phyloP scores from a whole-genome alignment of 163 green algal species.

The Dunaliella salina region DNA sequence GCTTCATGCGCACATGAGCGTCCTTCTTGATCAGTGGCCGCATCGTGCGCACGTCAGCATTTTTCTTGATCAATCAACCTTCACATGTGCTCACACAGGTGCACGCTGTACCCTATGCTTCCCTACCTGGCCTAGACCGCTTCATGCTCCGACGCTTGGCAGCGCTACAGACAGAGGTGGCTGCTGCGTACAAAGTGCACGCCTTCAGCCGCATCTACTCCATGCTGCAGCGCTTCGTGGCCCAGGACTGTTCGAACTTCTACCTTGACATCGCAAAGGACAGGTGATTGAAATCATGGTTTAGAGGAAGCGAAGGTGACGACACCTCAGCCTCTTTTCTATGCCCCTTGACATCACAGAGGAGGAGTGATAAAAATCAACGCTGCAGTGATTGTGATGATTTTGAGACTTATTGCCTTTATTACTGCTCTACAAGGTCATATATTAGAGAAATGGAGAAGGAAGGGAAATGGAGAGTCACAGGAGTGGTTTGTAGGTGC shows the following conservation, averaged over 20 bases:
- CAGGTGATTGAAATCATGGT: constrained; percentile 12
- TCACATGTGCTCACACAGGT: neutral
- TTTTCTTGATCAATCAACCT: too few relatives aligned
- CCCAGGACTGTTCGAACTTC: constrained; percentile 82
- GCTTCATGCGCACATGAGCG: too few relatives aligned
- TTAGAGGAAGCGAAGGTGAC: neutral
- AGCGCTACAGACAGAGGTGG: constrained; percentile 55
- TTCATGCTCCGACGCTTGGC: constrained; percentile 77
- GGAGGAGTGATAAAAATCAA: too few relatives aligned
- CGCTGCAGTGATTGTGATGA: too few relatives aligned
- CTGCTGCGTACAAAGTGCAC: constrained; percentile 73
- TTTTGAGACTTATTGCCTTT: too few relatives aligned
- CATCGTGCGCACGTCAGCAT: too few relatives aligned
- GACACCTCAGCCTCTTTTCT: neutral
- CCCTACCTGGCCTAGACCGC: constrained; percentile 60
- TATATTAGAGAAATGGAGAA: too few relatives aligned
- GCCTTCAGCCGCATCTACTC: constrained; percentile 26
- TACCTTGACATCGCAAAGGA: constrained; percentile 97
- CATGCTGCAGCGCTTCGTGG: constrained; percentile 75
- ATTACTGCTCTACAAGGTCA: too few relatives aligned
- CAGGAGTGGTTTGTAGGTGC: too few relatives aligned
- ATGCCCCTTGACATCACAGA: neutral
- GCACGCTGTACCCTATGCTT: constrained; percentile 63
- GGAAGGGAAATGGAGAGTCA: too few relatives aligned
- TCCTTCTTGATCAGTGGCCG: too few relatives aligned